Base-by-base conservation (phyloP, 1,139 yeast genomes). In the Nakaseomyces sp. region DNA sequence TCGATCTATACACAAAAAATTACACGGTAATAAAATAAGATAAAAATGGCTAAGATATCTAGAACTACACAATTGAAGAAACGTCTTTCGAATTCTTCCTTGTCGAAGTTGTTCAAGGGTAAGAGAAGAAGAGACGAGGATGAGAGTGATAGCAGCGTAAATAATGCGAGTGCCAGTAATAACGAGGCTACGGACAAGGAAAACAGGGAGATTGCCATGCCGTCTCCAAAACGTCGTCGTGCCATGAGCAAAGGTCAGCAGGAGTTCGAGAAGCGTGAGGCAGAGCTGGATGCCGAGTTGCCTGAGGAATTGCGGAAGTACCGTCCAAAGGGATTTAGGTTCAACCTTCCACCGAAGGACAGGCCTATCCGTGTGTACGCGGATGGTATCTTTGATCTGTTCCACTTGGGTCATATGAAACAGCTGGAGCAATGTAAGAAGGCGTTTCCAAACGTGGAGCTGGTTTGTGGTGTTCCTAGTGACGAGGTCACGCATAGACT, bases 361-460 rank as follows among this genome's bases (percentile, higher is more conserved):
- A 73, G 96, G 48, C 91, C 96, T 1, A 79, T 91, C 31, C 74
- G 98, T 50, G 76, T 91, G 19, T 91, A 91, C 61, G 98, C 98
- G 5, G 98, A 91, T 65, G 98, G 98, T 41, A 96, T 91, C 18
- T 91, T 91, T 69, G 98, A 91, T 66, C 71, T 91, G 52, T 91
- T 91, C 68, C 98, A 91, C 65, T 67, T 91, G 59, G 98, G 98
- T 19, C 98, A 91, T 63, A 91, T 91, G 97, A 80, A 86, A 58
- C 98, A 91, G 64, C 72, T 91, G 57, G 97, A 91, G 61, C 98
- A 91, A 67, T 89, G 97, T 53, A 89, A 91, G 59, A 89, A 88
- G 64, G 78, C 95, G n/a, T 78, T 91, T 51, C 81, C 84, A 6
- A 86, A 86, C 56, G 94, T 84, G 30, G 74, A 78, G 46, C 72